phyloP scores from a whole-genome alignment of 768 basidiomycete species.

The Roridomyces roridus region DNA sequence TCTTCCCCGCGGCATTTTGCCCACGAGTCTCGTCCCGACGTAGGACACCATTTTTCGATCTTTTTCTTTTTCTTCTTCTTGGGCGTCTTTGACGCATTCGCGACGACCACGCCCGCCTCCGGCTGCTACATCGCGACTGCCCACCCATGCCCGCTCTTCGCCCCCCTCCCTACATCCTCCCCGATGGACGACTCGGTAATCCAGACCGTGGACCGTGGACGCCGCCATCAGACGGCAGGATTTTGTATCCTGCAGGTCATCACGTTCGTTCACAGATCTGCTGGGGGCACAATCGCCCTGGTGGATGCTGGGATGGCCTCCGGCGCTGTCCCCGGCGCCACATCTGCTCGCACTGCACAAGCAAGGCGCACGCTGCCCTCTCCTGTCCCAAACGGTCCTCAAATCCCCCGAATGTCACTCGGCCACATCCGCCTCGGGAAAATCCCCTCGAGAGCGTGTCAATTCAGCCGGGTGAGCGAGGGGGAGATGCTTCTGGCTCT shows the following conservation, averaged over 20 bases:
- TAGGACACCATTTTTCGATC: neutral
- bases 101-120: neutral
- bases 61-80: neutral
- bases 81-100: neutral
- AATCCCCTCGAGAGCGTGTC: too few species aligned
- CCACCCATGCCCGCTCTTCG: neutral
- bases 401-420: neutral
- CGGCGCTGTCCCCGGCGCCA: neutral
- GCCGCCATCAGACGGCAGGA: neutral
- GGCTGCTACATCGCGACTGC: neutral
- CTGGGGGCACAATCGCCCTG: slow-evolving; percentile 1
- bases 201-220: neutral
- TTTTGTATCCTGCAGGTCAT: neutral
- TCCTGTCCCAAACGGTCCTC: neutral
- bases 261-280: neutral
- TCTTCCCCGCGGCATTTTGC: too few species aligned
- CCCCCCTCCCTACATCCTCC: neutral
- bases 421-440: neutral
- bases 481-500: too few species aligned
- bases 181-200: neutral
- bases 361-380: neutral
- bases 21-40: neutral
- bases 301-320: neutral
- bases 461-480: too few species aligned
- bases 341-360: neutral